Base-by-base conservation (phyloP, 2,329 filamentous ascomycete species). In the Penicillium fuscoglaucum region DNA sequence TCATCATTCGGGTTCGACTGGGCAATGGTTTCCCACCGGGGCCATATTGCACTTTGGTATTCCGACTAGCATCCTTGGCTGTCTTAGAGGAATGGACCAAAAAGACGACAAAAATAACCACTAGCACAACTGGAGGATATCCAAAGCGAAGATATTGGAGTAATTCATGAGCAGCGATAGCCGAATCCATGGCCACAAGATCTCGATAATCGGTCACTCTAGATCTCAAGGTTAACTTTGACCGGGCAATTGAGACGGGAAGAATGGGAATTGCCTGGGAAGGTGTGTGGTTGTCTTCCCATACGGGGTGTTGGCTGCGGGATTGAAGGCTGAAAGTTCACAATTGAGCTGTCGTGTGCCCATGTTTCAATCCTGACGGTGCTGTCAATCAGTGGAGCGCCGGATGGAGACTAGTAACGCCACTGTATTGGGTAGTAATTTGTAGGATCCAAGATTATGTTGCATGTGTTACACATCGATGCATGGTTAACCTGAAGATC, bases 21-120 rank as follows among this genome's bases (percentile, higher is more conserved):
- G 49, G 49, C 26, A 51, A 37, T 51, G 49, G 49, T 40, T 51
- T 51, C 13, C 49, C 49, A 41, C 26, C 26, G 4, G 49, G 49
- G 17, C 49, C 49, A 41, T 51, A 41, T 13, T 51, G 35, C 12
- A 51, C 37, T 29, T 41, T 3, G 2, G 17, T 31, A 10, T 41
- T 21, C 8, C 7, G 24, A 19, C 8, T 28, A 6, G 26, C 49
- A 51, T 41, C 13, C 17, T n/a, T 51, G 2, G 49, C 49, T 17
- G 41, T 13, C 15, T 29, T 13, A 2, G 37, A 51, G 1, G 49
- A 51, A 31, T 51, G 37, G 1, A 41, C 8, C 49, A 51, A 12
- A 17, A 51, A 51, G 8, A 41, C 7, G 9, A 41, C 35, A 2
- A 41, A 29, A 8, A 51, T 12, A 41, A 41, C 10, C 8, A 12